These are phyloP conservation scores for Candida suzukii DNA, from an alignment of 805 yeast species.

Conservation along the genomic window DNA sequence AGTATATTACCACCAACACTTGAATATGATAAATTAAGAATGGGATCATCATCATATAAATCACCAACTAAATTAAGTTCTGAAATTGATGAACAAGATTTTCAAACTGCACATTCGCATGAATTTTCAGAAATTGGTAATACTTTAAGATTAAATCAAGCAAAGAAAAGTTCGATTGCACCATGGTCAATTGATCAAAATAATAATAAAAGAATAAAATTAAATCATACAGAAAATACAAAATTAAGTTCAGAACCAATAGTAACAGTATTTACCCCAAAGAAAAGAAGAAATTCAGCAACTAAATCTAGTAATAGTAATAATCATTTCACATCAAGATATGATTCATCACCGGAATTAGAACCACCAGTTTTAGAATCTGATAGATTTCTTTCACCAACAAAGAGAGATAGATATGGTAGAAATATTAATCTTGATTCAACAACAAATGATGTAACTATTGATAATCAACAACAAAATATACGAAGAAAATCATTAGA, in stretches of 20 bases:
- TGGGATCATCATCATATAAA: background rate
- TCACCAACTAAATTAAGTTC: background rate
- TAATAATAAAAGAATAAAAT: no score
- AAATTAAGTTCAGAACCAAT: background rate
- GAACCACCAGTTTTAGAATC: slow-evolving; percentile 23
- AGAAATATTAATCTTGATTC: background rate
- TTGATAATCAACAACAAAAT: background rate
- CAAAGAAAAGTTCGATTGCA: background rate
- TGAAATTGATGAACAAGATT: background rate
- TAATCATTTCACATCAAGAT: slow-evolving; percentile 4
- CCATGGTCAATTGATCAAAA: background rate
- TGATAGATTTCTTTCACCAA: slow-evolving; percentile 12
- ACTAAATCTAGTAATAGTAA: no score
- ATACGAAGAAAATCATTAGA: slow-evolving; percentile 1
- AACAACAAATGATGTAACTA: background rate
- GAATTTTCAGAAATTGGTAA: background rate
- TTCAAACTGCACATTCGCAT: background rate
- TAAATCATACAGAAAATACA: background rate
- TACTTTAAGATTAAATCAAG: background rate
- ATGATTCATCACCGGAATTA: slow-evolving; percentile 28
- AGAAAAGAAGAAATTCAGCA: background rate
- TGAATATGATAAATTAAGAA: background rate
- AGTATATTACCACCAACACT: background rate
- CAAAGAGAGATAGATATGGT: background rate
- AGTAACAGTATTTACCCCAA: background rate